Conservation (phyloP, 208 protist species). For the Blastocrithidia nonstop region DNA sequence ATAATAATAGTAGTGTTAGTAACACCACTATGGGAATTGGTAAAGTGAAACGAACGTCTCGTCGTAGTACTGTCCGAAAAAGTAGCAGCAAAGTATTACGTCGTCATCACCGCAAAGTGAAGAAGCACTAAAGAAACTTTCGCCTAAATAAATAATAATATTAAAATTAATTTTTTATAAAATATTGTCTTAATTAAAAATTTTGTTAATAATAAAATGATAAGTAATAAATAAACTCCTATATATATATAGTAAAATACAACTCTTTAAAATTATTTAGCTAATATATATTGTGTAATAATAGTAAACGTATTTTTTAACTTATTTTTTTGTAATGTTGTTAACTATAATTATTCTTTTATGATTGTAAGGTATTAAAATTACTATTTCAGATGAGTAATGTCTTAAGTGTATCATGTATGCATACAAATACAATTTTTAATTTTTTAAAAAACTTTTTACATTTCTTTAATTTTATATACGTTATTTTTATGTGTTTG, state of each 20-base stretch:
- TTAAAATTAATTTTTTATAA: not conserved
- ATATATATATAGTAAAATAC: too few species aligned
- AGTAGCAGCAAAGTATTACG: slow-evolving; percentile 62
- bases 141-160: not conserved
- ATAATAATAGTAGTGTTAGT: slow-evolving; percentile 18
- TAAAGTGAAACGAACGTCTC: slow-evolving; percentile 32
- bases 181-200: slow-evolving; percentile 1
- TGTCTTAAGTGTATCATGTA: too few species aligned
- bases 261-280: too few species aligned
- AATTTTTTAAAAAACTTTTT: slow-evolving; percentile 1
- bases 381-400: too few species aligned
- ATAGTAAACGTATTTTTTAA: too few species aligned
- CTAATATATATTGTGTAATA: too few species aligned
- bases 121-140: slow-evolving; percentile 34
- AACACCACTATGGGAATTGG: slow-evolving; percentile 46
- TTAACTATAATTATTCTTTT: too few species aligned
- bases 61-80: slow-evolving; percentile 27
- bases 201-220: slow-evolving; percentile 1
- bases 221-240: not conserved
- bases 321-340: too few species aligned
- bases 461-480: not conserved
- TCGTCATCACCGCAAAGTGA: slow-evolving; percentile 39
- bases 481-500: not conserved
- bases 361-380: too few species aligned
- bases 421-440: not conserved